Evolutionary conservation across 306 rosid species (phyloP), one percentile per base, ranked within the genome.

Genomic region (Arachis hypogaea): DNA sequence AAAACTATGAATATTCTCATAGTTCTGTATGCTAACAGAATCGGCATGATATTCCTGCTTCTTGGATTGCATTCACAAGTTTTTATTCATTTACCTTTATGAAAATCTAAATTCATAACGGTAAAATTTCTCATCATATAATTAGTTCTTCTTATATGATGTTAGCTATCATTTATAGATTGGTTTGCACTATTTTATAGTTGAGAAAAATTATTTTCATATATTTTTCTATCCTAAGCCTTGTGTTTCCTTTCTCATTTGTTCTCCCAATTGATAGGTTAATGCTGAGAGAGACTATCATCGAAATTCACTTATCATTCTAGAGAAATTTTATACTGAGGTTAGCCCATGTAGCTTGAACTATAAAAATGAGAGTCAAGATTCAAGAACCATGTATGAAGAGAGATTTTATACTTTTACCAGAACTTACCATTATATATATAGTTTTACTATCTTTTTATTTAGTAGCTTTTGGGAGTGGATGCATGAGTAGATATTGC

Each of bases 221-320:
- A 11, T 11, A 16, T 51, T n/a, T 4, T 38, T 44, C 58, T 10
- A 38, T 45, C 18, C 46, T 10, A 47, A 69, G 38, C 28, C 0
- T 43, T 64, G 11, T 43, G 54, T 78, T 65, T 54, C 43, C 11
- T 64, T 29, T 42, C 63, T 22, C 22, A 52, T 65, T 71, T 65
- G 63, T 40, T 47, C 67, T 57, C 67, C 44, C n/a, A 71, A 43
- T 68, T 75, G 80, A 70, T 78, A 93, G 98, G 96, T 91, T 42
- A 83, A 91, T 73, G 94, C 94, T 56, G 98, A 93, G 86, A 86
- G 86, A 89, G 69, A 86, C 59, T 91, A 81, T 85, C 97, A 93
- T 79, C 91, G 81, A 66, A 84, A 85, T 80, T 90, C 88, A 59
- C 93, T 93, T 85, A 73, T 73, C 66, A 74, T 88, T 82, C 77